Base-by-base conservation (phyloP, 805 yeast species). In the Saturnispora silvae region DNA sequence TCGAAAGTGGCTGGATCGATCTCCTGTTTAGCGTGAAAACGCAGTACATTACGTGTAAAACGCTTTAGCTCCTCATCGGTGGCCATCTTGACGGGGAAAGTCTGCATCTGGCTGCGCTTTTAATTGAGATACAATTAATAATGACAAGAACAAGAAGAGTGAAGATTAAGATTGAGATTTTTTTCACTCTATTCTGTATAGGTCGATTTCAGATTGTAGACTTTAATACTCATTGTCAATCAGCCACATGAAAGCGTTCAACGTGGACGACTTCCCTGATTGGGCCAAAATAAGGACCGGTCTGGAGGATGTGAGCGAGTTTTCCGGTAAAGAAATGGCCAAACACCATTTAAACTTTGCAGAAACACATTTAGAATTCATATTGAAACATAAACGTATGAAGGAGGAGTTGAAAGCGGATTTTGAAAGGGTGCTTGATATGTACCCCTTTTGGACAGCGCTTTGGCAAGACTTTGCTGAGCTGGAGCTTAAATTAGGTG, bases 1-100 rank as follows among this genome's bases (percentile, higher is more conserved):
- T 75, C 77, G 56, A 89, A 92, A 25, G 64, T 61, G 28, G 65
- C 60, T 9, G 92, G 89, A 45, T 84, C 84, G 25, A 92, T 79
- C 31, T 11, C 20, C 5, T 30, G 6, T 19, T 27, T 31, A 8
- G 40, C 20, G 20, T 37, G 40, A 15, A 37, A 32, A 11, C 32
- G 17, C 17, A 37, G 22, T 22, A 37, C 25, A 24, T 37, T 33
- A 13, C 20, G 33, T 10, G 34, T 20, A 17, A 37, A 28, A n/a
- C 32, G 26, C 17, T 31, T 25, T 9, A 32, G n/a, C 23, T 37
- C 40, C 18, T 31, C 40, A 4, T 37, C 40, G 9, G 40, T 37
- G 31, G 33, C 30, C 39, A 36, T 31, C 17, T 31, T 30, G 20
- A 36, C 39, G 4, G 39, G 39, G 19, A 36, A 36, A 7, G 34